Base-by-base conservation (phyloP, 192 early-diverging fungal genomes). In the Obelidium mucronatum region DNA sequence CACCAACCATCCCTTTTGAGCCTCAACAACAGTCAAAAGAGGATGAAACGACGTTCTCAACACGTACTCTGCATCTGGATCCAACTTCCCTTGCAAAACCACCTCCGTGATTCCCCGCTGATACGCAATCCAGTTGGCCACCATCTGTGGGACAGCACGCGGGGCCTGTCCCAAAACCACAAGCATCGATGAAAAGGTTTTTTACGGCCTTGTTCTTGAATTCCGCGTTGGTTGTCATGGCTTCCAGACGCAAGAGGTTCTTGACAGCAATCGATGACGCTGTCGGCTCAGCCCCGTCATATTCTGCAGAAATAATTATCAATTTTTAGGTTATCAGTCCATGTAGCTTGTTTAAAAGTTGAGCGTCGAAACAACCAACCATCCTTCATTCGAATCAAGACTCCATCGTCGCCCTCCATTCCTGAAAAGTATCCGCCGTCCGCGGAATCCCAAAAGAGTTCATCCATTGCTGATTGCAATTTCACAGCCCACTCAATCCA, bases 271-370 rank as follows among this genome's bases (percentile, higher is more conserved):
- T 83, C 31, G 87, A 82, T 44, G 88, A 87, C 5, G 85, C 48
- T 11, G 89, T 82, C 17, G 90, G 90, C 68, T 91, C 90, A 0
- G 90, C 89, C 13, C 89, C 89, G 83, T 91, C 90, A 67, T 88
- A 86, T 52, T 90, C 90, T 88, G 33, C 26, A 40, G 22, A 39
- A 30, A 19, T 60, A 35, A 24, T 22, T n/a, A 54, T n/a, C 1
- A 33, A 17, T 77, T 2, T 44, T 76, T 13, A 13, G 34, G 22
- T 34, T 22, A 30, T n/a, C n/a, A 11, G 26, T 8, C 58, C 33
- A n/a, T n/a, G n/a, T n/a, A n/a, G n/a, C n/a, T n/a, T n/a, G n/a
- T n/a, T 11, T 15, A 11, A 22, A 51, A 51, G 22, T 22, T 51
- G 48, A 56, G 3, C 26, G 17, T 19, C 8, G 19, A 34, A 58